Evolutionary conservation across 331 rosid genomes (phyloP).

Genomic region (Spiraea crenata): DNA sequence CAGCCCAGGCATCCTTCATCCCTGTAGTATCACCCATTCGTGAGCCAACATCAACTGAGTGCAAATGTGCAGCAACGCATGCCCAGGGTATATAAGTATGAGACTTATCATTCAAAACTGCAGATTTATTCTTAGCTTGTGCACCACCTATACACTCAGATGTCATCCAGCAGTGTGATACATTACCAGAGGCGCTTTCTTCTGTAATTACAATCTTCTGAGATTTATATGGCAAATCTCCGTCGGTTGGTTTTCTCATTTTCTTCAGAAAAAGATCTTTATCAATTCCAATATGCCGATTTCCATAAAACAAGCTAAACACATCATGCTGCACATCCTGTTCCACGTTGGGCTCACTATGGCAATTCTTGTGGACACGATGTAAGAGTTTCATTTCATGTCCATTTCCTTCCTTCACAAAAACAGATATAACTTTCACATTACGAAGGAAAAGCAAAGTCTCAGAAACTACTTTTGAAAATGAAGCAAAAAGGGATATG

Average conservation of each 20-base stretch:
- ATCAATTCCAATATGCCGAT: constrained; percentile 56
- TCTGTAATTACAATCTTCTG: constrained; percentile 68
- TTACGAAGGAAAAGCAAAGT: constrained; percentile 78
- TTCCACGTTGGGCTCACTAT: constrained; percentile 62
- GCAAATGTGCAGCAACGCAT: constrained; percentile 83
- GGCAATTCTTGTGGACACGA: constrained; percentile 57
- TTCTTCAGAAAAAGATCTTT: constrained; percentile 73
- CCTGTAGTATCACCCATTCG: constrained; percentile 33
- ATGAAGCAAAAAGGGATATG: constrained; percentile 68
- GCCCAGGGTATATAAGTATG: constrained; percentile 90
- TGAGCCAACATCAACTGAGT: constrained; percentile 54
- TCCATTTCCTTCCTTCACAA: constrained; percentile 77
- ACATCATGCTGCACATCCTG: constrained; percentile 57
- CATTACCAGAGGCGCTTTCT: constrained; percentile 49
- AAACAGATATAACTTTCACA: constrained; percentile 81
- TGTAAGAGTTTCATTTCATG: constrained; percentile 82
- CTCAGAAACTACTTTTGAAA: constrained; percentile 83
- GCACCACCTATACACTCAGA: constrained; percentile 87
- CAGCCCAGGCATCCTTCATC: constrained; percentile 31
- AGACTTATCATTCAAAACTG: constrained; percentile 38
- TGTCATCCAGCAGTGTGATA: constrained; percentile 80
- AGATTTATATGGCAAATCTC: constrained; percentile 72
- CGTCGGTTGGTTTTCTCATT: constrained; percentile 51
- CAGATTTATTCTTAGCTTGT: constrained; percentile 47
- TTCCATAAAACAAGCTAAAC: constrained; percentile 60